Conservation (phyloP, 306 rosid genomes). For the Vigna trinervia region DNA sequence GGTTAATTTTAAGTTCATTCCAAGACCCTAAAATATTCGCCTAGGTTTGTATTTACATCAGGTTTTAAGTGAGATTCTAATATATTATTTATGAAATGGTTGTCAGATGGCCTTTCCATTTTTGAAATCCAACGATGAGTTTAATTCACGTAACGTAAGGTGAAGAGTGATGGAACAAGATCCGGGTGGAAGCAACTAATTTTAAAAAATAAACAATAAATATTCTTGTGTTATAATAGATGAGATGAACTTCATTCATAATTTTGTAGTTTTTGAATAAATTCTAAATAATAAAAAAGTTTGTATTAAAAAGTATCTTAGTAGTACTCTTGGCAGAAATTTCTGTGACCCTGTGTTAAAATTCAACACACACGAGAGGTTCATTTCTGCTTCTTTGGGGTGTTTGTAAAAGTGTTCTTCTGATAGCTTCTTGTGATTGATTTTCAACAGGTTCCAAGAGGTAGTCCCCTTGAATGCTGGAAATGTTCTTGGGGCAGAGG, state of each 20-base stretch:
- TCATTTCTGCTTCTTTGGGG: background rate
- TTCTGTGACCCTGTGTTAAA: background rate
- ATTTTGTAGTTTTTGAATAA: too few species aligned
- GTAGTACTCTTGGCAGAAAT: background rate
- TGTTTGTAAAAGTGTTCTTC: constrained; percentile 37
- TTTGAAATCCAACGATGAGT: background rate
- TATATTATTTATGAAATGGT: background rate
- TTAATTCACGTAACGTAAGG: too few species aligned
- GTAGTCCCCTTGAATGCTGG: constrained; percentile 96
- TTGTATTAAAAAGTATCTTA: background rate
- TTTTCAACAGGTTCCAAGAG: constrained; percentile 81
- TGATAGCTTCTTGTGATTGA: constrained; percentile 26
- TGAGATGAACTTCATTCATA: too few species aligned
- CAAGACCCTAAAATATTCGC: background rate
- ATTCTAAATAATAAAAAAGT: background rate
- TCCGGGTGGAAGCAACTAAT: too few species aligned
- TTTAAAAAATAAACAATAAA: too few species aligned
- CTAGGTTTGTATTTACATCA: background rate
- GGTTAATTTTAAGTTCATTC: background rate
- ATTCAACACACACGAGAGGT: background rate
- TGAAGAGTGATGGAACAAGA: too few species aligned
- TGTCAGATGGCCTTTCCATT: background rate
- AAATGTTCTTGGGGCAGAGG: constrained; percentile 95
- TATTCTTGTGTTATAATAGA: too few species aligned
- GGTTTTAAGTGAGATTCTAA: background rate